A percentile compares a stretch with the other conserved stretches of the same genome.
Evolutionary conservation across 371 early-diverging fungal species (phyloP).

Genomic region (Lichtheimia ramosa): DNA sequence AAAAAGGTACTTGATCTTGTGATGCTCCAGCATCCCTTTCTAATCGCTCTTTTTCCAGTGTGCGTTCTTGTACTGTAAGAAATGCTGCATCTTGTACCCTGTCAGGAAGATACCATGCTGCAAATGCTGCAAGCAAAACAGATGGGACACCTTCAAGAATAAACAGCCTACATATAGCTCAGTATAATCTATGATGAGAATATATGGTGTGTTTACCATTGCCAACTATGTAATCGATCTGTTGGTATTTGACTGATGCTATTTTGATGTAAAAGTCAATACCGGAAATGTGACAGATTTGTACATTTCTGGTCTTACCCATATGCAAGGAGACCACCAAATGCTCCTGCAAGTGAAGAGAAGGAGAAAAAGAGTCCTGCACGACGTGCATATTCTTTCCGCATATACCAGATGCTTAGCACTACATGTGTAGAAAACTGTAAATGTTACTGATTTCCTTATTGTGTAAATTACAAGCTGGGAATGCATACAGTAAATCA

Average conservation of each 20-base stretch:
- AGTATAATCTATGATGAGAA: neutral
- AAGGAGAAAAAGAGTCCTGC: constrained; percentile 40
- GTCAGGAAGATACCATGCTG: constrained; percentile 51
- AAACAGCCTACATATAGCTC: constrained; percentile 41
- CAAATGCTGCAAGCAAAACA: constrained; percentile 32
- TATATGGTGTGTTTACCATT: constrained; percentile 20
- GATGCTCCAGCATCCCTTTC: constrained; percentile 36
- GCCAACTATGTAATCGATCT: constrained; percentile 27
- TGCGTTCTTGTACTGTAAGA: constrained; percentile 53
- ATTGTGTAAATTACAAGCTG: neutral
- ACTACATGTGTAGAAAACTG: neutral
- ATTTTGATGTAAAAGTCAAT: neutral
- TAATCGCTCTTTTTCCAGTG: constrained; percentile 43
- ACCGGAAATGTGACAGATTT: no score
- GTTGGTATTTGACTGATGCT: constrained; percentile 35
- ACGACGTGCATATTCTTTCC: constrained; percentile 37
- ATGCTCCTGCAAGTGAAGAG: constrained; percentile 40
- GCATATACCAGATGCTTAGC: constrained; percentile 34
- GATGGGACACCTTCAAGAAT: constrained; percentile 53
- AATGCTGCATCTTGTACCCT: constrained; percentile 54
- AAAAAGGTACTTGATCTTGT: constrained; percentile 33
- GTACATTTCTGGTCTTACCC: neutral
- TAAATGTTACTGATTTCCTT: neutral
- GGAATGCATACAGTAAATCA: constrained; percentile 19
- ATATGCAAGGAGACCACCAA: constrained; percentile 35